Percentiles rank a stretch among this genome's conserved stretches.
phyloP scores from a whole-genome alignment of 2,329 filamentous ascomycete species.

The Fusarium paranaense region DNA sequence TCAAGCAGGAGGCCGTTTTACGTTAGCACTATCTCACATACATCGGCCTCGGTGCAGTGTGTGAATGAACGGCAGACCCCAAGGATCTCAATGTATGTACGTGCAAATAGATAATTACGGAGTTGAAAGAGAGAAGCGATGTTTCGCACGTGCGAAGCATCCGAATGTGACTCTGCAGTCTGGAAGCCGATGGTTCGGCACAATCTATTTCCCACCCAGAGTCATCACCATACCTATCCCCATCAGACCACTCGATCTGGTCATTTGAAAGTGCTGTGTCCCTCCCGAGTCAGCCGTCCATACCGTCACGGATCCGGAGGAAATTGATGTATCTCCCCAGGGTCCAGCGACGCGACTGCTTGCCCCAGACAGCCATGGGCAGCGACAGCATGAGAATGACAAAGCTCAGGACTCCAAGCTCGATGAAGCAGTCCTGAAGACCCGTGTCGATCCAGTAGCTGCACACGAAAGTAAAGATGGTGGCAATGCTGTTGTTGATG shows the following conservation, averaged over 20 bases:
- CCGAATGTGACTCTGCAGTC: background rate
- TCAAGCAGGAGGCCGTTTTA: background rate
- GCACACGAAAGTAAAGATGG: conserved; percentile 65
- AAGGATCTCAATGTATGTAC: background rate
- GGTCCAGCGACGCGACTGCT: conserved; percentile 61
- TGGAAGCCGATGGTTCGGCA: background rate
- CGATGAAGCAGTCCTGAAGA: conserved; percentile 61
- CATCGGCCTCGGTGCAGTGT: background rate
- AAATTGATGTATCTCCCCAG: conserved; percentile 58
- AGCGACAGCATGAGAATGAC: conserved; percentile 62
- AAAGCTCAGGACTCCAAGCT: conserved; percentile 63
- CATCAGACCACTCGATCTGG: background rate
- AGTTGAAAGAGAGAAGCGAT: background rate
- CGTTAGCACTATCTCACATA: background rate
- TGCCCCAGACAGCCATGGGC: conserved; percentile 67
- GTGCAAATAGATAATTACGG: background rate
- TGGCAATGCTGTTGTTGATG: conserved; percentile 67
- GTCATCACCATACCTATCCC: background rate
- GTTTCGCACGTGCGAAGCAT: background rate
- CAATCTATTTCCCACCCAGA: background rate
- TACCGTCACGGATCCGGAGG: conserved; percentile 59
- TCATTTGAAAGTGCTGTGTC: background rate
- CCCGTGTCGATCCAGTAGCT: conserved; percentile 62
- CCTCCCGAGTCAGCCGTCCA: conserved; percentile 34
- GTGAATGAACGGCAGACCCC: background rate